Conservation (phyloP, 83 land plant genomes). For the Picea abies region DNA sequence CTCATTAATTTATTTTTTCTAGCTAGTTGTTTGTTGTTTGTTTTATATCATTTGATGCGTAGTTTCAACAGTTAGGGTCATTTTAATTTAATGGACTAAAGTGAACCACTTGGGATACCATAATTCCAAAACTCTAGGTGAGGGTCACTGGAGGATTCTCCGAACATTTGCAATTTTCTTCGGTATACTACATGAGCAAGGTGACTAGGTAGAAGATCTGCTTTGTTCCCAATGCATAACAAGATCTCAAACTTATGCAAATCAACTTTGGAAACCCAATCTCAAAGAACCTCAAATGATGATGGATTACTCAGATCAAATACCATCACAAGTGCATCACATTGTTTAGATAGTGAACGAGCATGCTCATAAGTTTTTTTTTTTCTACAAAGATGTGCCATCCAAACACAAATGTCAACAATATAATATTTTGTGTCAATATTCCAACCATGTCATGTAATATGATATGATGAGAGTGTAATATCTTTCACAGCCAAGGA, state of each 20-base stretch:
- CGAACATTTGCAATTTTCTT: too few species aligned
- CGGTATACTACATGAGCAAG: slow-evolving; percentile 48
- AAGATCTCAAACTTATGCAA: slow-evolving; percentile 74
- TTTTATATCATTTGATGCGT: too few species aligned
- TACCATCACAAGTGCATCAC: slow-evolving; percentile 74
- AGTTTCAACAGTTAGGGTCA: too few species aligned
- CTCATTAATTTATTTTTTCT: too few species aligned
- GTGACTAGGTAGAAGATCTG: slow-evolving; percentile 86
- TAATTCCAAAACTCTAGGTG: too few species aligned
- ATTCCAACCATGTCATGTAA: slow-evolving; percentile 49
- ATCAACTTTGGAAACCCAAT: slow-evolving; percentile 73
- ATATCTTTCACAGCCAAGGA: too few species aligned
- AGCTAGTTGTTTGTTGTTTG: too few species aligned
- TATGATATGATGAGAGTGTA: too few species aligned
- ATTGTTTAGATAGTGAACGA: slow-evolving; percentile 25
- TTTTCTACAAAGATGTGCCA: slow-evolving; percentile 51
- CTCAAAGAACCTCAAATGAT: slow-evolving; percentile 61
- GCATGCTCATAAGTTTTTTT: slow-evolving; percentile 33
- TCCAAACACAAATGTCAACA: slow-evolving; percentile 69
- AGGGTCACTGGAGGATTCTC: too few species aligned
- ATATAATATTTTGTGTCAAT: slow-evolving; percentile 81
- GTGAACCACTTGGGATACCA: too few species aligned
- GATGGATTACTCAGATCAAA: slow-evolving; percentile 66
- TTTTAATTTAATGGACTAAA: too few species aligned
- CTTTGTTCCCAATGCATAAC: slow-evolving; percentile 93